These are phyloP conservation scores for Pichia ethanolica DNA, from an alignment of 805 yeast species.

Conservation along the genomic window DNA sequence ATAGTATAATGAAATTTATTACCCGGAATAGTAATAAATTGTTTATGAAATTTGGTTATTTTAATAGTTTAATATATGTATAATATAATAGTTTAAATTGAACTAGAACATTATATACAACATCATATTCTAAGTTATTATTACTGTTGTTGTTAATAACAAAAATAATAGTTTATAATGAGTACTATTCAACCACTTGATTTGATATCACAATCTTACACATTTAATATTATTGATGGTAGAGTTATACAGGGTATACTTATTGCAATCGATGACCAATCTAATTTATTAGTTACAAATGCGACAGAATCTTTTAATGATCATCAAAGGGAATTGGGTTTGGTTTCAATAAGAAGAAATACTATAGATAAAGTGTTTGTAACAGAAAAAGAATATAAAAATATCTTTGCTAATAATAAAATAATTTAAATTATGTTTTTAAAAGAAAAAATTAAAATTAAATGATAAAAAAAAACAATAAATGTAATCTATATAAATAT, in stretches of 20 bases:
- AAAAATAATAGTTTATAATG: neutral
- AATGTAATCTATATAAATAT: neutral
- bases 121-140: too few relatives aligned
- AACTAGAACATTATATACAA: too few relatives aligned
- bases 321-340: conserved; percentile 35
- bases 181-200: conserved; percentile 20
- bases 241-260: conserved; percentile 31
- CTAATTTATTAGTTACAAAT: conserved; percentile 34
- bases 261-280: conserved; percentile 38
- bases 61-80: too few relatives aligned
- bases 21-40: too few relatives aligned
- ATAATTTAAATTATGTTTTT: neutral
- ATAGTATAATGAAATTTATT: too few relatives aligned
- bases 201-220: conserved; percentile 27
- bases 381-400: conserved; percentile 17
- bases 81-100: too few relatives aligned
- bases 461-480: too few relatives aligned
- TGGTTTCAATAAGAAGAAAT: conserved; percentile 45
- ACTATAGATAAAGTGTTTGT: conserved; percentile 30
- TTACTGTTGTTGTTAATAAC: too few relatives aligned
- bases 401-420: neutral
- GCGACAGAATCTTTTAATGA: conserved; percentile 26
- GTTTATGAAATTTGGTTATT: too few relatives aligned
- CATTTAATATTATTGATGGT: conserved; percentile 24
- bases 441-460: too few relatives aligned